A percentile compares a stretch with the other conserved stretches of the same genome.
Evolutionary conservation across 2,329 filamentous ascomycete species (phyloP).

Genomic region (Leptographium procerum): DNA sequence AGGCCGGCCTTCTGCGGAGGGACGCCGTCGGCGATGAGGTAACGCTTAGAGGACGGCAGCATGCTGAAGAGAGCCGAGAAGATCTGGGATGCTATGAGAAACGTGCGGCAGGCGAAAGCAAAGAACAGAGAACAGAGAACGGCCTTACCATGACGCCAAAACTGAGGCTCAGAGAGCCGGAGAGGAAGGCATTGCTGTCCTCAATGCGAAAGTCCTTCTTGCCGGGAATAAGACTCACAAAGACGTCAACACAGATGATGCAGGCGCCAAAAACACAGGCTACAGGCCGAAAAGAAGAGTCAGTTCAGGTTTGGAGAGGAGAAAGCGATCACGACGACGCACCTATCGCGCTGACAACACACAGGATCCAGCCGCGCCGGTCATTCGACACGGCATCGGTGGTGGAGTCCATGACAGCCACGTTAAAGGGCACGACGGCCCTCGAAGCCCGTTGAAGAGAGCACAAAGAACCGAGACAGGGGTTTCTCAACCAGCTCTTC

Average conservation of each 20-base stretch:
- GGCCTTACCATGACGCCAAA: slow-evolving; percentile 84
- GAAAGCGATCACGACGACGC: slow-evolving; percentile 18
- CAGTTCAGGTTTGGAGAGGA: not conserved
- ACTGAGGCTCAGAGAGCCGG: slow-evolving; percentile 78
- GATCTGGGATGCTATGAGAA: slow-evolving; percentile 41
- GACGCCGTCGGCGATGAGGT: slow-evolving; percentile 59
- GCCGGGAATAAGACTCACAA: slow-evolving; percentile 62
- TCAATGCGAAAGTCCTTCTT: slow-evolving; percentile 74
- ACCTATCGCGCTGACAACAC: slow-evolving; percentile 66
- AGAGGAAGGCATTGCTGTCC: slow-evolving; percentile 79
- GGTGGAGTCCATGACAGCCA: slow-evolving; percentile 1
- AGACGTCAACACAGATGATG: slow-evolving; percentile 76
- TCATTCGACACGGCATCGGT: slow-evolving; percentile 54
- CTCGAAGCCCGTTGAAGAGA: too few relatives aligned
- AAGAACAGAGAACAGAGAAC: slow-evolving; percentile 1
- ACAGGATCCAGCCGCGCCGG: slow-evolving; percentile 88
- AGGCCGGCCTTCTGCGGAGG: slow-evolving; percentile 56
- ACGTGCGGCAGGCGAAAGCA: not conserved
- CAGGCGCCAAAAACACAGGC: slow-evolving; percentile 65
- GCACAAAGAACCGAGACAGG: too few relatives aligned
- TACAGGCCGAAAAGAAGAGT: slow-evolving; percentile 14
- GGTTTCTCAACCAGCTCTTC: too few relatives aligned
- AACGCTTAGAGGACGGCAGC: slow-evolving; percentile 74
- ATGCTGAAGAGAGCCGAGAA: slow-evolving; percentile 90
- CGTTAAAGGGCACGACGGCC: too few relatives aligned